Base-by-base conservation (phyloP, 768 basidiomycete genomes). In the Boletus reticuloceps region DNA sequence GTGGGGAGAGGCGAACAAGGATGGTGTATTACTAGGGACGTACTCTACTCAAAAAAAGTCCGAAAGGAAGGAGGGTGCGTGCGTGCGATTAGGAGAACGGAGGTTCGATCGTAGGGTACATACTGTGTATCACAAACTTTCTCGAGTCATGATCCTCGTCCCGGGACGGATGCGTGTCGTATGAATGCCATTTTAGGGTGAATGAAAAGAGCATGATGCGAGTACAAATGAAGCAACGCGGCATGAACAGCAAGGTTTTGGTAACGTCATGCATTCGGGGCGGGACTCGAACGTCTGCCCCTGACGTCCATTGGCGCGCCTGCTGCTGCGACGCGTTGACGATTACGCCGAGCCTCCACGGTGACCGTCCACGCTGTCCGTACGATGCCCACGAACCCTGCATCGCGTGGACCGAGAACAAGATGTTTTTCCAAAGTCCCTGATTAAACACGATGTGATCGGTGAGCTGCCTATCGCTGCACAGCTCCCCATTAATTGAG, bases 331-430 rank as follows among this genome's bases (percentile, higher is more conserved):
- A 40, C 47, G 3, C 50, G 67, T 54, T 65, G 66, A 48, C 69
- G 67, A 43, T 66, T 63, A 22, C 71, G 70, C 20, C 71, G 71
- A n/a, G 85, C 82, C 59, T 91, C 88, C 17, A 84, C 81, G 10
- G 90, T 82, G 41, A 87, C 85, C 45, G 83, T 88, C 89, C 89
- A 94, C 42, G 83, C 82, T 20, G 77, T 83, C 61, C 77, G 77
- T 25, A 77, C 80, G 43, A 83, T 66, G 58, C 79, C 74, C 48
- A 79, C 73, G 52, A 86, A 65, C 29, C 63, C 64, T 47, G 65
- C 52, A 57, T 84, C 77, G 19, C 69, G 74, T 34, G 82, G 74
- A 8, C 79, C 83, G 51, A 86, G 71, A 17, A 74, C 12, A 88
- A 75, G 36, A 81, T 76, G 53, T 88, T 88, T 62, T 77, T 79